Percentiles rank a stretch among this genome's conserved stretches.
These are phyloP conservation scores for Nemania bipapillata DNA, from an alignment of 2,329 filamentous ascomycete species.

Conservation along the genomic window DNA sequence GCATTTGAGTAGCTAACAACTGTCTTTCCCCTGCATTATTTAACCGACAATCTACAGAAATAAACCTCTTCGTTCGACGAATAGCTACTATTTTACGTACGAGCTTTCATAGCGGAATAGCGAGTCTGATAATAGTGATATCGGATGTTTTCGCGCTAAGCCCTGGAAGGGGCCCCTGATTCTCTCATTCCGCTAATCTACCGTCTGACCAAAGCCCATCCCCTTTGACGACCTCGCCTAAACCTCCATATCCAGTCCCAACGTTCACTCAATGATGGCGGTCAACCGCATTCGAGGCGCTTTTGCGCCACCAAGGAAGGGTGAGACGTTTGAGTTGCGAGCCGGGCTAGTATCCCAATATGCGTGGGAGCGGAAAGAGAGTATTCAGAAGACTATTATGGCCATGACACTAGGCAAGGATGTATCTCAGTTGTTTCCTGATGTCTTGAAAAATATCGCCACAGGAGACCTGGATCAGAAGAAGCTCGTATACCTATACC, in stretches of 20 bases:
- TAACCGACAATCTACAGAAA: background rate
- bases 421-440: constrained; percentile 94
- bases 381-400: constrained; percentile 99
- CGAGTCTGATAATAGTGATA: constrained; percentile 1
- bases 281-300: constrained; percentile 96
- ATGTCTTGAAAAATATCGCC: constrained; percentile 98
- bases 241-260: constrained; percentile 17
- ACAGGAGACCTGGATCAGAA: constrained; percentile 96
- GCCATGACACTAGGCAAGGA: constrained; percentile 99
- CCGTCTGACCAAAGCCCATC: constrained; percentile 18
- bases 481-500: constrained; percentile 97
- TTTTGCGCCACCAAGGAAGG: constrained; percentile 92
- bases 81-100: background rate
- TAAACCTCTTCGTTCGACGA: no score
- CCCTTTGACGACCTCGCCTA: constrained; percentile 11
- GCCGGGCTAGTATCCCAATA: constrained; percentile 97
- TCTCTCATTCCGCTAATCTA: constrained; percentile 31
- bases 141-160: constrained; percentile 45
- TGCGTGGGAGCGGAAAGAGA: constrained; percentile 98
- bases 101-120: background rate
- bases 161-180: constrained; percentile 46
- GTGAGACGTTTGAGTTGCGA: constrained; percentile 96
- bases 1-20: background rate
- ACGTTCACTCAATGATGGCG: constrained; percentile 71
- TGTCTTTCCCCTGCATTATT: constrained; percentile 15